A percentile compares a stretch with the other conserved stretches of the same genome.
These are phyloP conservation scores for Alopecurus myosuroides DNA, from an alignment of 176 grass and related monocot species.

Conservation along the genomic window DNA sequence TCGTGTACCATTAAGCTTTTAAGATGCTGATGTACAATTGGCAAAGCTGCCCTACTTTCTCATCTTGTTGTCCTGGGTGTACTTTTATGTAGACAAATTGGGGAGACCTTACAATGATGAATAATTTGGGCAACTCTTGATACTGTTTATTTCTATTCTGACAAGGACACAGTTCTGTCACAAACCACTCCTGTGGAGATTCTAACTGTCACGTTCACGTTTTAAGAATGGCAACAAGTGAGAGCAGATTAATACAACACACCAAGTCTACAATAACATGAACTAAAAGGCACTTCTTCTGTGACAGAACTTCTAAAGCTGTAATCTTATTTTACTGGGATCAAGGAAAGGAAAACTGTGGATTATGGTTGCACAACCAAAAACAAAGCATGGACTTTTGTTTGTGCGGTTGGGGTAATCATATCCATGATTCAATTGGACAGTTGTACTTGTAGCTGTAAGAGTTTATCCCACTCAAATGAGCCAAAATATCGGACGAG, in stretches of 20 bases:
- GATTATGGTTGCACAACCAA: slow-evolving; percentile 17
- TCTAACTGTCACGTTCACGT: slow-evolving; percentile 24
- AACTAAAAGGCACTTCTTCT: slow-evolving; percentile 27
- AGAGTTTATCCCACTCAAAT: slow-evolving; percentile 56
- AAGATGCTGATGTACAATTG: neutral
- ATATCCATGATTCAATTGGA: slow-evolving; percentile 73
- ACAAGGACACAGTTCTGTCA: slow-evolving; percentile 26
- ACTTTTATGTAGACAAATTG: neutral
- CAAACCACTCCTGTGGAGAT: slow-evolving; percentile 10
- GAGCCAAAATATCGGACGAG: slow-evolving; percentile 49
- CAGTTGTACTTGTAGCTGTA: slow-evolving; percentile 53
- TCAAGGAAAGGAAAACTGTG: slow-evolving; percentile 23
- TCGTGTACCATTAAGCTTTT: neutral
- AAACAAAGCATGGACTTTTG: slow-evolving; percentile 19
- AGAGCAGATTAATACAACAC: slow-evolving; percentile 10
- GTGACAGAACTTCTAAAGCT: slow-evolving; percentile 24
- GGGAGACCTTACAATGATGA: neutral
- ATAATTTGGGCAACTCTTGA: neutral
- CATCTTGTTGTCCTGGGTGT: neutral
- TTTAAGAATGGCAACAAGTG: slow-evolving; percentile 9
- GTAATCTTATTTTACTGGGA: slow-evolving; percentile 41
- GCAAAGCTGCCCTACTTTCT: neutral
- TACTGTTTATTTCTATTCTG: slow-evolving; percentile 4
- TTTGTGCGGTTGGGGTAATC: slow-evolving; percentile 27
- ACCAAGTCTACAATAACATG: slow-evolving; percentile 14